Evolutionary conservation across 768 basidiomycete genomes (phyloP).

Genomic region (Calocera cornea): DNA sequence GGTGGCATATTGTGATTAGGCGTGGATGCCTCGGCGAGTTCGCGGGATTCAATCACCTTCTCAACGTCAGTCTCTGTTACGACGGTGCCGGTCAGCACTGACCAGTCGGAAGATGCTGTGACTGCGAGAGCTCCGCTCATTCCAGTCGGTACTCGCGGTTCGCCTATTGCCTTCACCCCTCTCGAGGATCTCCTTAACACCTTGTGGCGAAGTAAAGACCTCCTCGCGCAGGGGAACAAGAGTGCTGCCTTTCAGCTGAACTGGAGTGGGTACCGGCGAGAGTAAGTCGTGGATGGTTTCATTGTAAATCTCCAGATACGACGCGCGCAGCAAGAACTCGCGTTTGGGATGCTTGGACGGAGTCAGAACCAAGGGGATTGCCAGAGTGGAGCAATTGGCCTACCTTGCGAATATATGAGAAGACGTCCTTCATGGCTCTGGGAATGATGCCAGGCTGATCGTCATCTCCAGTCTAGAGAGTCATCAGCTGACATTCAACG

Average conservation of each 20-base stretch:
- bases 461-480: slow-evolving; percentile 52
- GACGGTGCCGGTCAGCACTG: slow-evolving; percentile 9
- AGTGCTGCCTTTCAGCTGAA: slow-evolving; percentile 61
- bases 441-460: slow-evolving; percentile 90
- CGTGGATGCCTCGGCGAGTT: slow-evolving; percentile 25
- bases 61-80: neutral
- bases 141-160: slow-evolving; percentile 98
- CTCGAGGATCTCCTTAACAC: slow-evolving; percentile 71
- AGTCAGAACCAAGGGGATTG: neutral
- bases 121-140: slow-evolving; percentile 84
- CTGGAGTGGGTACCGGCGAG: slow-evolving; percentile 35
- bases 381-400: too few relatives aligned
- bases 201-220: slow-evolving; percentile 80
- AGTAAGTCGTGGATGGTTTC: slow-evolving; percentile 78
- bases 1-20: slow-evolving; percentile 19
- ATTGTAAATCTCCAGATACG: slow-evolving; percentile 97
- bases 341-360: slow-evolving; percentile 42
- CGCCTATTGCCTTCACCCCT: slow-evolving; percentile 77
- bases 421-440: slow-evolving; percentile 82
- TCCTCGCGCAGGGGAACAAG: slow-evolving; percentile 76
- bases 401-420: slow-evolving; percentile 51
- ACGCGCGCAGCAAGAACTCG: slow-evolving; percentile 89
- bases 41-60: slow-evolving; percentile 60
- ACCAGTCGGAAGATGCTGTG: slow-evolving; percentile 91
- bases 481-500: neutral